phyloP scores from a whole-genome alignment of 495 filamentous ascomycete species.

The Aspergillus panamensis region DNA sequence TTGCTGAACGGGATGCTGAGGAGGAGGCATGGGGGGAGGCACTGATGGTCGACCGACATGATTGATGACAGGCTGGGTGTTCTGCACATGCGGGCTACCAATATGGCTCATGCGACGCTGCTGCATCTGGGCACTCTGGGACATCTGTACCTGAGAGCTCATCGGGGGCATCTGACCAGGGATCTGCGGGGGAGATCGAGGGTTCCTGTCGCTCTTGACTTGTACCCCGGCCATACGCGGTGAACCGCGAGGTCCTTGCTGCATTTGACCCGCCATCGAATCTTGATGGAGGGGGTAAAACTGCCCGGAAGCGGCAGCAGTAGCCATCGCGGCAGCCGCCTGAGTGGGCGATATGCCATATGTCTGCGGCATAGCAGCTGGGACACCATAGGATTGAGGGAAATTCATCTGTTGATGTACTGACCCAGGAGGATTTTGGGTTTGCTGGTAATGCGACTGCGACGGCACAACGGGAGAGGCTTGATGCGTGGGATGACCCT shows the following conservation, averaged over 20 bases:
- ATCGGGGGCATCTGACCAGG: constrained; percentile 50
- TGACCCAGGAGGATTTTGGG: constrained; percentile 44
- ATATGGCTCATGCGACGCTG: constrained; percentile 52
- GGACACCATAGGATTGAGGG: constrained; percentile 49
- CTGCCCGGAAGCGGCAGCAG: constrained; percentile 52
- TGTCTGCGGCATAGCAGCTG: constrained; percentile 44
- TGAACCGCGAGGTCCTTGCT: constrained; percentile 45
- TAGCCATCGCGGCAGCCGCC: constrained; percentile 56
- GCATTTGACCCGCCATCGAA: constrained; percentile 47
- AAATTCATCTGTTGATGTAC: constrained; percentile 53
- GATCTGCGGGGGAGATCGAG: constrained; percentile 50
- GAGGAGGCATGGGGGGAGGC: constrained; percentile 46
- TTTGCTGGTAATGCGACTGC: constrained; percentile 49
- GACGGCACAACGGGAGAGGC: constrained; percentile 53
- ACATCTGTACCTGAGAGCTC: constrained; percentile 47
- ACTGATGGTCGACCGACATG: constrained; percentile 49
- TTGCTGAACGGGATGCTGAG: constrained; percentile 52
- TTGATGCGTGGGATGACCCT: constrained; percentile 46
- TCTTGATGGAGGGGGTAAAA: constrained; percentile 50
- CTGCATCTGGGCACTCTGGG: constrained; percentile 43
- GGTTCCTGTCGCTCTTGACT: constrained; percentile 51
- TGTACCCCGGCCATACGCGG: constrained; percentile 49
- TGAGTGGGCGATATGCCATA: constrained; percentile 53
- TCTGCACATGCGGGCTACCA: constrained; percentile 46
- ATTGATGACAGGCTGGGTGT: constrained; percentile 46